Conservation (phyloP, 2,329 filamentous ascomycete species). For the Arthrobotrys sphaeroides region DNA sequence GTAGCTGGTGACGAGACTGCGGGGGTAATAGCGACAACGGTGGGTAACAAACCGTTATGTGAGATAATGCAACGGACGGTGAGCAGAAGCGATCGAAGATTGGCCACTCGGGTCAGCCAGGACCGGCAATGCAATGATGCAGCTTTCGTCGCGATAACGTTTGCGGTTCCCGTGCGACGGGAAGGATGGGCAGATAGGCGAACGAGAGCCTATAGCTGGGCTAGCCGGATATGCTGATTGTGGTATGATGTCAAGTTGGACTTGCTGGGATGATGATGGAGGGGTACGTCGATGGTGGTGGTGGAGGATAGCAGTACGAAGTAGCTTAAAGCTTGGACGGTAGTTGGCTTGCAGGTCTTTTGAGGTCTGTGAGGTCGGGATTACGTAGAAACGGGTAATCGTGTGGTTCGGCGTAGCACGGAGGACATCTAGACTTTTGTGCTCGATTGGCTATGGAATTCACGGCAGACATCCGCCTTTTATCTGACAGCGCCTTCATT, state of each 20-base stretch:
- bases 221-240: conserved; percentile 10
- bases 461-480: neutral
- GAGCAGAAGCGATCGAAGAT: conserved; percentile 29
- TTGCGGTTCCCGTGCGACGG: conserved; percentile 4
- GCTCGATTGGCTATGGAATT: no score
- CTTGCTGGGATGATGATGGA: neutral
- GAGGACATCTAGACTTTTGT: neutral
- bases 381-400: conserved; percentile 25
- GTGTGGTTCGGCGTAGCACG: neutral
- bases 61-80: conserved; percentile 4
- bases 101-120: conserved; percentile 13
- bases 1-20: no score
- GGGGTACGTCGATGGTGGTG: conserved; percentile 2
- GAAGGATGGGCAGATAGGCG: conserved; percentile 1
- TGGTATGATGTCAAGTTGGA: conserved; percentile 1
- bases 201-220: neutral
- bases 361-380: neutral
- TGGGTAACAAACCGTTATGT: no score
- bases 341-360: conserved; percentile 21
- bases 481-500: neutral
- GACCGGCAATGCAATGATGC: conserved; percentile 11
- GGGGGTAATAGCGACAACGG: neutral
- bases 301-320: neutral
- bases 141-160: conserved; percentile 18
- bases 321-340: no score